A percentile compares a stretch with the other conserved stretches of the same genome.
phyloP scores from a whole-genome alignment of 441 rosid species.

The Mallotus japonicus region DNA sequence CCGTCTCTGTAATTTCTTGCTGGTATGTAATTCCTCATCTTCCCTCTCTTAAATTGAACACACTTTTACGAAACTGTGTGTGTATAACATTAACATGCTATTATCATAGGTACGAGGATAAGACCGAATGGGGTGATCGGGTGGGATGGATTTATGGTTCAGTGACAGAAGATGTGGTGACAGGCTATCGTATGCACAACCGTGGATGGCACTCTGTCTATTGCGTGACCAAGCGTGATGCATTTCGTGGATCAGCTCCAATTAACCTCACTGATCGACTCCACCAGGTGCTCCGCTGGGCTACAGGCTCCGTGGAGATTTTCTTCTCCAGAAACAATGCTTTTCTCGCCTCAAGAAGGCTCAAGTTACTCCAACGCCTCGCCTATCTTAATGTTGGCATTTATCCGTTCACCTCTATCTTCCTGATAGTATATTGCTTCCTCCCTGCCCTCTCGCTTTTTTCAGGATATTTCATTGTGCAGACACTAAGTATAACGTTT shows the following conservation, averaged over 20 bases:
- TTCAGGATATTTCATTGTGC: slow-evolving; percentile 82
- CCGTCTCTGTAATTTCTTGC: slow-evolving; percentile 85
- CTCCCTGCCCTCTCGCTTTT: slow-evolving; percentile 89
- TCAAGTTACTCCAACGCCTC: slow-evolving; percentile 75
- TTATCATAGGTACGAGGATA: slow-evolving; percentile 69
- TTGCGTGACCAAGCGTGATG: slow-evolving; percentile 78
- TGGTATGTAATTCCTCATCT: slow-evolving; percentile 39
- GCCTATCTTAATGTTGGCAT: slow-evolving; percentile 80
- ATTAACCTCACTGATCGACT: slow-evolving; percentile 83
- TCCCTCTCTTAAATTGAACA: background rate
- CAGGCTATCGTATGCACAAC: slow-evolving; percentile 91
- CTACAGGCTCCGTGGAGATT: slow-evolving; percentile 86
- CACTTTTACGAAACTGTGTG: background rate
- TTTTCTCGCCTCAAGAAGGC: slow-evolving; percentile 48
- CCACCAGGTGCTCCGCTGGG: slow-evolving; percentile 90
- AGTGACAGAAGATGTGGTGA: slow-evolving; percentile 87
- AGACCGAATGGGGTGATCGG: slow-evolving; percentile 90
- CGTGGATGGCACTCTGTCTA: slow-evolving; percentile 90
- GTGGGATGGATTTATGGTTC: slow-evolving; percentile 94
- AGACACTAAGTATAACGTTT: slow-evolving; percentile 51
- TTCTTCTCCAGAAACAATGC: slow-evolving; percentile 93
- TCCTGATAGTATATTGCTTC: slow-evolving; percentile 81
- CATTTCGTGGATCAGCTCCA: slow-evolving; percentile 83
- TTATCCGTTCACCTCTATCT: slow-evolving; percentile 83
- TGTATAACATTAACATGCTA: background rate